Base-by-base conservation (phyloP, 2,329 filamentous ascomycete genomes). In the Fusarium sp. region DNA sequence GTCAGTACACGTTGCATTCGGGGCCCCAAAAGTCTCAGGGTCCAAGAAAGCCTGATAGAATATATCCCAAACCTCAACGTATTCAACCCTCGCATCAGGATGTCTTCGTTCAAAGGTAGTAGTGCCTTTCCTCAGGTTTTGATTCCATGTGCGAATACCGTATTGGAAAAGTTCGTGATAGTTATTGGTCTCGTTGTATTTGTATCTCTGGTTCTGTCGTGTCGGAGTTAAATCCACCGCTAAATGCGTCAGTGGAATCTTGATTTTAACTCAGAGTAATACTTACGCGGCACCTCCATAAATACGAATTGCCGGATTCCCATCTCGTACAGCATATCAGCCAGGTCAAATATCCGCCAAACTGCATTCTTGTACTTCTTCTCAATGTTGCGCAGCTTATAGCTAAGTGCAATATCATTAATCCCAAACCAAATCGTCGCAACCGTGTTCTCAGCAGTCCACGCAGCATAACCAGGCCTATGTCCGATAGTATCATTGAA, bases 371-470 rank as follows among this genome's bases (percentile, higher is more conserved):
- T 60, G 25, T 29, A 56, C 38, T 2, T 29, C 45, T 12, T 27
- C 38, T 11, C 18, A 12, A 27, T 11, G 5, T 18, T 1, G 8
- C 13, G 7, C 24, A 38, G 10, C 10, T 22, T 12, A 8, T 24
- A 3, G 11, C 20, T 11, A 18, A 12, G 16, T 6, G 10, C 2
- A 58, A 7, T 38, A n/a, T 62, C 59, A 8, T 62, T 62, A 1
- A 62, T 8, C 1, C 59, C 59, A 8, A 62, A 62, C 59, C 59
- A 62, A 6, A 62, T 38, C 2, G 38, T 51, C 6, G 29, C 59
- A 5, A 61, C 59, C 4, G 29, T 44, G 5, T 24, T 62, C 6
- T 62, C 7, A 0, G 38, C 18, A 1, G 45, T 62, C 59, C 59
- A 62, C 0, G 45, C 20, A 3, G 59, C 59, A n/a, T 62, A 61